Evolutionary conservation across 2,329 filamentous ascomycete genomes (phyloP).

Genomic region (Fusarium paranaense): DNA sequence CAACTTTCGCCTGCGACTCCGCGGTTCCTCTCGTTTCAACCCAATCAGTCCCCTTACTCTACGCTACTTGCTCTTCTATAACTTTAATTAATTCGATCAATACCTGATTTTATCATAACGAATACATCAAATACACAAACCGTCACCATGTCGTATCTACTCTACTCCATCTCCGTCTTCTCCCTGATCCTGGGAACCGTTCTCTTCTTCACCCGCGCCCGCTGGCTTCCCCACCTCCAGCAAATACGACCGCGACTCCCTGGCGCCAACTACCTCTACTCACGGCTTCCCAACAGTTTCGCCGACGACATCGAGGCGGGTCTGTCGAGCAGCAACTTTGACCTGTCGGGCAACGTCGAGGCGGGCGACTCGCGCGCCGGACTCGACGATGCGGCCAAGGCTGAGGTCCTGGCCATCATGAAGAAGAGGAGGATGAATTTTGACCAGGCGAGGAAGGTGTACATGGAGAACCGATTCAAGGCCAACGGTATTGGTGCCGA

Average conservation of each 20-base stretch:
- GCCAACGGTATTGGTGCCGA: conserved; percentile 91
- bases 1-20: conserved; percentile 22
- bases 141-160: conserved; percentile 77
- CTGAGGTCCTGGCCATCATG: conserved; percentile 90
- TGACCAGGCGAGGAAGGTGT: conserved; percentile 89
- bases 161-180: conserved; percentile 81
- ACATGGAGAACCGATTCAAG: conserved; percentile 86
- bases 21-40: conserved; percentile 30
- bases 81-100: conserved; percentile 5
- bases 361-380: conserved; percentile 83
- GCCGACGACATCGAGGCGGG: conserved; percentile 88
- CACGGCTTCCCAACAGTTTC: conserved; percentile 82
- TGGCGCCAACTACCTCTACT: conserved; percentile 75
- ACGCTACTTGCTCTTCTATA: background rate
- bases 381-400: conserved; percentile 83
- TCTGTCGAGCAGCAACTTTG: conserved; percentile 84
- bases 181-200: conserved; percentile 78
- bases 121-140: background rate
- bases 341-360: conserved; percentile 83
- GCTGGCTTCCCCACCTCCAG: conserved; percentile 80
- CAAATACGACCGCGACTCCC: conserved; percentile 65
- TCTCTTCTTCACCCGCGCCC: conserved; percentile 82
- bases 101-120: conserved; percentile 1
- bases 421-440: conserved; percentile 84
- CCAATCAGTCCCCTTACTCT: conserved; percentile 12